Evolutionary conservation across 2,329 filamentous ascomycete species (phyloP).

Genomic region (Blastomyces gilchristii): DNA sequence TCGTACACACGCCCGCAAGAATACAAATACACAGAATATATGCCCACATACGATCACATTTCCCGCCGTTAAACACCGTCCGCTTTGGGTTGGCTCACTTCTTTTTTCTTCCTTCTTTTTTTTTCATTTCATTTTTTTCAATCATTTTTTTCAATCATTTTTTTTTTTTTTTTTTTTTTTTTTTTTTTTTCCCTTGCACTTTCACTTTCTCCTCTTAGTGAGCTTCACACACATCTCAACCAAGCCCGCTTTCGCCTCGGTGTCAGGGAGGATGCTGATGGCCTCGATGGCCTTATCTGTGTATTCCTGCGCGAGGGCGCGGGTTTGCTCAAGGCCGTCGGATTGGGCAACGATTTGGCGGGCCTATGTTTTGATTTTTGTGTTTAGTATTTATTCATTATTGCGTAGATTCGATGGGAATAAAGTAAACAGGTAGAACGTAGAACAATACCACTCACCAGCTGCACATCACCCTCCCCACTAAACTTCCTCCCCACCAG

Average conservation of each 20-base stretch:
- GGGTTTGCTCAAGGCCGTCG: conserved; percentile 83
- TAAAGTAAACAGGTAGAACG: not conserved
- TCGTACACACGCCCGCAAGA: too few species aligned
- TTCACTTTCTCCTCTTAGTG: conserved; percentile 71
- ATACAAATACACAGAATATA: too few species aligned
- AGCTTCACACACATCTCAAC: conserved; percentile 92
- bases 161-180: not conserved
- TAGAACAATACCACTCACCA: conserved; percentile 46
- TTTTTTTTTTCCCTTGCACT: not conserved
- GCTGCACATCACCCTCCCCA: conserved; percentile 69
- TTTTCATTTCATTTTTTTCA: not conserved
- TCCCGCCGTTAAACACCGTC: too few species aligned
- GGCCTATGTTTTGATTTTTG: conserved; percentile 47
- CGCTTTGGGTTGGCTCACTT: too few species aligned
- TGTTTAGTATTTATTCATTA: not conserved
- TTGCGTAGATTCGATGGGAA: not conserved
- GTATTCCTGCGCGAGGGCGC: conserved; percentile 82
- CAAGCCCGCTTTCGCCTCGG: conserved; percentile 83
- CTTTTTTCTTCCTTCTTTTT: not conserved
- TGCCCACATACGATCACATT: too few species aligned
- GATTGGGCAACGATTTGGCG: conserved; percentile 73
- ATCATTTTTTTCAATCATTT: too few species aligned
- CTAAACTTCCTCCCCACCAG: conserved; percentile 88
- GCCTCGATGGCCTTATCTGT: conserved; percentile 76
- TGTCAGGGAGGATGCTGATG: conserved; percentile 79